Evolutionary conservation across 164 flowering plant species (phyloP).

Genomic region (Santalum album): DNA sequence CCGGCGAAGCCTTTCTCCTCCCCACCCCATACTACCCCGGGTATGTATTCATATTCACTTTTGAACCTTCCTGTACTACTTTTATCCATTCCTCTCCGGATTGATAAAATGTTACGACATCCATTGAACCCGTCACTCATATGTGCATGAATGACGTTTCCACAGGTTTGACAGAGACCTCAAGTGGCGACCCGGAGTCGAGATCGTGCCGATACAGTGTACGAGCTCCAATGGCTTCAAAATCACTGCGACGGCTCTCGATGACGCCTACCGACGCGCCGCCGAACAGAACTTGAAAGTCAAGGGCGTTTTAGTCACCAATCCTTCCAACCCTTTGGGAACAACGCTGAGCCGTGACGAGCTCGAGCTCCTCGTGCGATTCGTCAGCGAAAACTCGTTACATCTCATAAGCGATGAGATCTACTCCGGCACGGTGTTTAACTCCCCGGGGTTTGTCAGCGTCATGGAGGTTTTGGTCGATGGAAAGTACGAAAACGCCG

Average conservation of each 20-base stretch:
- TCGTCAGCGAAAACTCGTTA: constrained; percentile 36
- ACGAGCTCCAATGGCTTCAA: constrained; percentile 53
- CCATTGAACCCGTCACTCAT: too few relatives aligned
- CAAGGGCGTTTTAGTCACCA: constrained; percentile 71
- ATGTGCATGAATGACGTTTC: too few relatives aligned
- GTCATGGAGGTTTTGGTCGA: constrained; percentile 41
- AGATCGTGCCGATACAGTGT: constrained; percentile 75
- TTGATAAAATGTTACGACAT: too few relatives aligned
- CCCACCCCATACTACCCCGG: constrained; percentile 96
- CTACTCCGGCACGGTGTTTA: constrained; percentile 75
- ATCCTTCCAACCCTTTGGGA: constrained; percentile 90
- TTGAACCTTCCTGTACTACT: too few relatives aligned
- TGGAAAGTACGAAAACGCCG: constrained; percentile 19
- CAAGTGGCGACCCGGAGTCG: constrained; percentile 85
- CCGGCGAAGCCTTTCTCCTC: constrained; percentile 76
- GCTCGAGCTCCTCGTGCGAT: constrained; percentile 43
- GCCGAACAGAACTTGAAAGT: constrained; percentile 42
- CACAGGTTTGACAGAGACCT: constrained; percentile 86
- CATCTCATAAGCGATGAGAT: constrained; percentile 87
- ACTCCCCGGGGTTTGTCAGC: constrained; percentile 47
- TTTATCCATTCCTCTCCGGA: too few relatives aligned
- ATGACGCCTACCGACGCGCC: constrained; percentile 59
- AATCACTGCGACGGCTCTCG: constrained; percentile 53
- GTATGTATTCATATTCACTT: too few relatives aligned
- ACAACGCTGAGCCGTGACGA: constrained; percentile 44